Evolutionary conservation across 1,139 yeast genomes (phyloP), one percentile per base, ranked within the genome.

Genomic region (Pichia sp.): DNA sequence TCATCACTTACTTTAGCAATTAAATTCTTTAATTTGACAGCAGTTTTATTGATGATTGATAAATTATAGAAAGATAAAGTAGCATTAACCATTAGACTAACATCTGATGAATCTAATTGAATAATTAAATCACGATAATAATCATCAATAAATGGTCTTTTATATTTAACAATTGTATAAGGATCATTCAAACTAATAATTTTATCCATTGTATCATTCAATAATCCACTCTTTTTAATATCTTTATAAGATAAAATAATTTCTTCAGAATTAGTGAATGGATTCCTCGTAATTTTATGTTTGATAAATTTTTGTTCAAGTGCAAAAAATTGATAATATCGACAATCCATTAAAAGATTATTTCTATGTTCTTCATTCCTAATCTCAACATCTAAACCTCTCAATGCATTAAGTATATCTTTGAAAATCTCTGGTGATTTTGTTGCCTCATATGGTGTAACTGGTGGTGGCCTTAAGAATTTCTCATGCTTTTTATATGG

Each of bases 391-490:
- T 60, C 54, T 31, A 74, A 72, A 0, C 93, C 93, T 42, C 72
- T 68, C 25, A 84, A 60, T 2, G 77, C 54, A 34, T 68, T 68
- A 34, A 88, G 43, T 23, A 88, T 51, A 36, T 83, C 83, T n/a
- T 61, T 61, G 52, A 88, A 82, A 25, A 83, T 60, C 14, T 56
- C 59, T 0, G 84, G 70, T 6, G 82, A 74, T 45, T 91, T 65
- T 40, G 72, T 63, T 5, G 73, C 61, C 19, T 71, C 69, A 10
- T 70, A 64, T 0, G 93, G 79, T 34, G 74, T 64, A 50, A 79
- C 70, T 7, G 93, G 84, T 5, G 95, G 94, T 1, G 96, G 96
- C 30, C 95, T 65, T 10, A 83, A 59, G 46, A 79, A 61, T 14
- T 56, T 44, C 37, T 67, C 62, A 36, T 71, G 66, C 3, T 68